Evolutionary conservation across 345 rosid species (phyloP).

Genomic region (Balakata baccata): DNA sequence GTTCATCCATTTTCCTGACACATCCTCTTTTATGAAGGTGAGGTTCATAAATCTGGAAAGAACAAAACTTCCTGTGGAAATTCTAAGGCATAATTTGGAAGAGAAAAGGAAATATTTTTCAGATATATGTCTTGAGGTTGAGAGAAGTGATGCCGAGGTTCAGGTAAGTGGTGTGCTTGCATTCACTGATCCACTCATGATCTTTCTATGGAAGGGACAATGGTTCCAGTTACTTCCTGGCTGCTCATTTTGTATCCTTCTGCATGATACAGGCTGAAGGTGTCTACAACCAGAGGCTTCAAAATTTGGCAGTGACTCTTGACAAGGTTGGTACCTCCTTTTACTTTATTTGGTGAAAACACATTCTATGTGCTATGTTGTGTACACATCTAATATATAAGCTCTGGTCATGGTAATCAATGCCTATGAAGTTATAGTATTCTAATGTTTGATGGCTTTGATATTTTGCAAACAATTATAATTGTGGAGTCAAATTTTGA

Average conservation of each 20-base stretch:
- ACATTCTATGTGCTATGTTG: too few relatives aligned
- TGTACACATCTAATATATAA: not conserved
- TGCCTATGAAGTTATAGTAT: too few relatives aligned
- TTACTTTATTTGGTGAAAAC: not conserved
- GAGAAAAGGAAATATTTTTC: slow-evolving; percentile 82
- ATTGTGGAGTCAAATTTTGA: too few relatives aligned
- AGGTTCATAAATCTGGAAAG: slow-evolving; percentile 93
- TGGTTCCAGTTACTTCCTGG: slow-evolving; percentile 18
- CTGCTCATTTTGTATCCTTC: slow-evolving; percentile 26
- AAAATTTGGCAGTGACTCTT: slow-evolving; percentile 94
- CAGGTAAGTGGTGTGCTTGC: slow-evolving; percentile 50
- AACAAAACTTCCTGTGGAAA: slow-evolving; percentile 91
- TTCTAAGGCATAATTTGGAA: slow-evolving; percentile 85
- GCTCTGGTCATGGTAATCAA: too few relatives aligned
- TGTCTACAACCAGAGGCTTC: slow-evolving; percentile 99
- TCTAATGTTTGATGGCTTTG: too few relatives aligned
- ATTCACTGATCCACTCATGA: not conserved
- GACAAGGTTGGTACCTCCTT: slow-evolving; percentile 69
- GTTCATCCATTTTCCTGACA: slow-evolving; percentile 6
- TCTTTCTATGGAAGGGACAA: slow-evolving; percentile 7
- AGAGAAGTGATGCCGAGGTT: slow-evolving; percentile 98
- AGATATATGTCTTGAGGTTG: slow-evolving; percentile 73
- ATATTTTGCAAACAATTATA: too few relatives aligned
- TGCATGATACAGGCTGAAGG: slow-evolving; percentile 83
- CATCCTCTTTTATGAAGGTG: slow-evolving; percentile 59